Conservation (phyloP, 2,329 filamentous ascomycete species). For the Coccinonectria pachysandricola region DNA sequence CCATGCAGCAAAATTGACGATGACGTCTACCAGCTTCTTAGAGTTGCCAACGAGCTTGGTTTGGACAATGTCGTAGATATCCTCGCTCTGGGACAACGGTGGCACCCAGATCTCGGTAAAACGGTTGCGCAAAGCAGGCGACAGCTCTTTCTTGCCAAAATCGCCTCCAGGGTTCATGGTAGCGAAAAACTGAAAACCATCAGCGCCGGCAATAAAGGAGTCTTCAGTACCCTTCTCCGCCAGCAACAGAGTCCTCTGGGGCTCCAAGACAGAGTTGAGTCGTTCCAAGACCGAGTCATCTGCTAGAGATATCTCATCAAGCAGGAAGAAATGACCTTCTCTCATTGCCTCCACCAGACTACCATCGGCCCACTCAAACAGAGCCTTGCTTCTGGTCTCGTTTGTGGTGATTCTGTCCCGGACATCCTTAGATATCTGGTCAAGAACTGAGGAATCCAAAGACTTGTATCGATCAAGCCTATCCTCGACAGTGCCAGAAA, state of each 20-base stretch:
- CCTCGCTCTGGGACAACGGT: conserved; percentile 69
- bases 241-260: conserved; percentile 72
- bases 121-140: conserved; percentile 85
- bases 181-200: conserved; percentile 89
- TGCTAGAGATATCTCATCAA: conserved; percentile 95
- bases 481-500: conserved; percentile 37
- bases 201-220: conserved; percentile 62
- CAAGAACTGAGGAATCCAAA: conserved; percentile 35
- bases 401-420: conserved; percentile 36
- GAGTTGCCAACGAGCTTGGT: conserved; percentile 56
- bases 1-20: conserved; percentile 87
- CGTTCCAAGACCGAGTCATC: conserved; percentile 96
- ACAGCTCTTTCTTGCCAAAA: conserved; percentile 95
- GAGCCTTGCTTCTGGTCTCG: conserved; percentile 59
- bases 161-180: conserved; percentile 99
- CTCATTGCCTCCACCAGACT: conserved; percentile 92
- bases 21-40: conserved; percentile 49
- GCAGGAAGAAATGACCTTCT: conserved; percentile 76
- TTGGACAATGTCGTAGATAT: conserved; percentile 77
- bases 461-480: conserved; percentile 47
- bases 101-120: conserved; percentile 99
- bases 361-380: conserved; percentile 96
- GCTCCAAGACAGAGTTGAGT: conserved; percentile 91
- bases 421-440: conserved; percentile 39
- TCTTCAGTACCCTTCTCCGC: conserved; percentile 88